phyloP scores from a whole-genome alignment of 768 basidiomycete species.

The Russula abietina region DNA sequence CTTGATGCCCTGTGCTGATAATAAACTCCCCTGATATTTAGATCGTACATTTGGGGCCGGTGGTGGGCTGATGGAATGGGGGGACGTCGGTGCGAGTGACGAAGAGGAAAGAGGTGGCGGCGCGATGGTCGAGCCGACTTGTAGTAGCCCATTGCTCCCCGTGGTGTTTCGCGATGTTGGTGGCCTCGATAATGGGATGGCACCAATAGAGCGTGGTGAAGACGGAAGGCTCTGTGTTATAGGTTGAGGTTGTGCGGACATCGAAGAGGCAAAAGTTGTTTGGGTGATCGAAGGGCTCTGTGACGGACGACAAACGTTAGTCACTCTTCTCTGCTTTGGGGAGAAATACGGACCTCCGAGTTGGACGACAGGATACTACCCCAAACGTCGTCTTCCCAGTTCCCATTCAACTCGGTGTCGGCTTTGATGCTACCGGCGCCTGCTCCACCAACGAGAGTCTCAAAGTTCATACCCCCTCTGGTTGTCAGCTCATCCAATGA shows the following conservation, averaged over 20 bases:
- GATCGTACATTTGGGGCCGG: conserved; percentile 26
- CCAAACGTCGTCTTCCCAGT: conserved; percentile 85
- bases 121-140: not conserved
- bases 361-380: conserved; percentile 59
- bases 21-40: conserved; percentile 17
- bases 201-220: conserved; percentile 28
- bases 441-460: conserved; percentile 68
- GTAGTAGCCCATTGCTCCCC: not conserved
- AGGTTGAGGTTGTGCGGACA: conserved; percentile 23
- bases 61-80: conserved; percentile 17
- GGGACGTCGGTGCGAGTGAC: conserved; percentile 16
- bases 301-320: conserved; percentile 1
- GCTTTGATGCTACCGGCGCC: conserved; percentile 43
- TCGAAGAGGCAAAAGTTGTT: conserved; percentile 19
- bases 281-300: conserved; percentile 31
- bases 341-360: conserved; percentile 30
- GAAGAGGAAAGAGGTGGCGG: conserved; percentile 25
- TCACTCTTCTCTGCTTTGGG: not conserved
- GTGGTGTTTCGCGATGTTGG: conserved; percentile 35
- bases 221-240: conserved; percentile 22
- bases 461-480: conserved; percentile 71
- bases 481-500: conserved; percentile 31
- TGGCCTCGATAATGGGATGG: conserved; percentile 33
- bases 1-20: conserved; percentile 12
- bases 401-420: conserved; percentile 38